These are phyloP conservation scores for Penicillium decumbens DNA, from an alignment of 2,329 filamentous ascomycete species.

Conservation along the genomic window DNA sequence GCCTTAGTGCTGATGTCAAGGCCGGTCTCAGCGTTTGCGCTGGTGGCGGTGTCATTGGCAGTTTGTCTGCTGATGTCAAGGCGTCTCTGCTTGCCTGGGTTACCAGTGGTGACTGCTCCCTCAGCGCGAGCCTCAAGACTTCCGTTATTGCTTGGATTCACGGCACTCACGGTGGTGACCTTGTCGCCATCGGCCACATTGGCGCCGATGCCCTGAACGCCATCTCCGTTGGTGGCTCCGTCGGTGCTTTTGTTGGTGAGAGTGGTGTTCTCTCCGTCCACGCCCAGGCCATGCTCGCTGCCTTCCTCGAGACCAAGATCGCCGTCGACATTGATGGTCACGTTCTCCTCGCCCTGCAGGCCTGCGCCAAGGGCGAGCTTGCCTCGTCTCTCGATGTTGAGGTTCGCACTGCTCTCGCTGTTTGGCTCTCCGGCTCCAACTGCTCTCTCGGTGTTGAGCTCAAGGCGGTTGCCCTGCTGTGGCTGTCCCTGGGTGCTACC, in stretches of 20 bases:
- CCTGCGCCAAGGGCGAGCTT: constrained; percentile 28
- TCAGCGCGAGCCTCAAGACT: constrained; percentile 28
- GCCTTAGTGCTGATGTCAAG: constrained; percentile 28
- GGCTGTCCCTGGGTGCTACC: constrained; percentile 32
- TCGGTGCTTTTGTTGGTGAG: constrained; percentile 28
- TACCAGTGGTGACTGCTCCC: constrained; percentile 23
- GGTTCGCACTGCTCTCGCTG: constrained; percentile 28
- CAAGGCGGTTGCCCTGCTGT: constrained; percentile 35
- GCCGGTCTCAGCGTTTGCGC: constrained; percentile 34
- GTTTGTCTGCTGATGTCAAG: constrained; percentile 32
- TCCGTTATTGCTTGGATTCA: constrained; percentile 33
- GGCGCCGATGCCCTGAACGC: constrained; percentile 27
- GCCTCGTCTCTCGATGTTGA: constrained; percentile 27
- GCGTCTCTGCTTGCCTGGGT: constrained; percentile 31
- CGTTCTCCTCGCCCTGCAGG: constrained; percentile 28
- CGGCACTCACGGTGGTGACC: constrained; percentile 25
- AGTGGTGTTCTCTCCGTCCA: constrained; percentile 27
- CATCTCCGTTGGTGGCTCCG: constrained; percentile 33
- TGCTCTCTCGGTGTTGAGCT: constrained; percentile 35
- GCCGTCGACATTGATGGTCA: constrained; percentile 26
- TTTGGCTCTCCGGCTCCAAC: constrained; percentile 31
- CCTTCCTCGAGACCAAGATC: constrained; percentile 32
- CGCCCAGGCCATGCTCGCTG: constrained; percentile 29
- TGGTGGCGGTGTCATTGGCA: constrained; percentile 30
- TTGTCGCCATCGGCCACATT: constrained; percentile 27